Evolutionary conservation across 371 early-diverging fungal genomes (phyloP), one percentile per base, ranked within the genome.

Genomic region (Mucor indicus): DNA sequence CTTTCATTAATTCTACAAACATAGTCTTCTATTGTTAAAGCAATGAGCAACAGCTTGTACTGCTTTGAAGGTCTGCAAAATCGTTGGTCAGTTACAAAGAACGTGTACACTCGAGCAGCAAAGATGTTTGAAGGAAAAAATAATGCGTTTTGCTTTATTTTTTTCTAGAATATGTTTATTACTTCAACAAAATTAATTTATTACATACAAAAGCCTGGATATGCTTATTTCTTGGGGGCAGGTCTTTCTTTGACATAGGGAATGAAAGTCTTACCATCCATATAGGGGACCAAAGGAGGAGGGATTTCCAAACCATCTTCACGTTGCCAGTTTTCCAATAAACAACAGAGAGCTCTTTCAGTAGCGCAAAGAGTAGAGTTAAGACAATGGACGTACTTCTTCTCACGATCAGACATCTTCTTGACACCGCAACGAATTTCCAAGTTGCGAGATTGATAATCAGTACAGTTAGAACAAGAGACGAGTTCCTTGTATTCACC

Each of bases 391-490:
- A 96, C 99, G 60, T 94, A 99, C 64, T 86, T 90, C 85, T 99
- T 99, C 62, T 90, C 92, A 46, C 86, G 83, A 54, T 96, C 94
- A 52, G 91, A 92, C 85, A 91, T 81, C 87, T 99, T 99, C 79
- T 95, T 93, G 50, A 89, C 84, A 49, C 99, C 99, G 57, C 92
- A 95, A 50, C 98, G 90, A 71, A 99, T 98, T 64, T 99, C 98
- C 15, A 99, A 81, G 41, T 85, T 80, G 56, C 98, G 86, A 32
- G 92, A 90, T 71, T 98, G 98, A 70, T 93, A 98, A 68, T 99
- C 99, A 15, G 99, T 99, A 81, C 99, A 99, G 89, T 99, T 99
- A 53, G 94, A 95, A 87, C 98, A 98, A 33, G 94, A 93, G 33
- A 99, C 99, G 23, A 99, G 85, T 76, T 99, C 99, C 83, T 97